These are phyloP conservation scores for Centaurea solstitialis DNA, from an alignment of 129 eudicot species.

Conservation along the genomic window DNA sequence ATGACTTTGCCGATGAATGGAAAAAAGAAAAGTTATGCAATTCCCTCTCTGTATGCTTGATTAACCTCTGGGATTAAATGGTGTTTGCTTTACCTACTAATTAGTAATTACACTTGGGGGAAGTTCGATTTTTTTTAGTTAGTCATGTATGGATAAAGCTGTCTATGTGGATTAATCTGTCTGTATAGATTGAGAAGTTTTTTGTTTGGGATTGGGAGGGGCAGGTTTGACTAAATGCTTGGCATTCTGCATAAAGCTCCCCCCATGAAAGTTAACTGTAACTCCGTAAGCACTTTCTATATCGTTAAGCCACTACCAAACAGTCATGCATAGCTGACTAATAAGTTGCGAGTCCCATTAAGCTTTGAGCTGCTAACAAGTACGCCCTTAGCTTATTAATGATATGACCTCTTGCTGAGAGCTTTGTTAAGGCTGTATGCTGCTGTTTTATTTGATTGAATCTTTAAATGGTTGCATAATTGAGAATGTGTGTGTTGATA, in stretches of 20 bases:
- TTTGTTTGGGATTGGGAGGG: background rate
- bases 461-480: background rate
- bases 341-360: background rate
- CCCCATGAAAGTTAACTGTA: background rate
- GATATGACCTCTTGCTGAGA: background rate
- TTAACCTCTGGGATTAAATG: too few species aligned
- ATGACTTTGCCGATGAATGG: too few species aligned
- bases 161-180: background rate
- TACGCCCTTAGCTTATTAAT: background rate
- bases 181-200: background rate
- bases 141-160: background rate
- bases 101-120: too few species aligned
- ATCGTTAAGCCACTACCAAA: background rate
- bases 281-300: too few species aligned
- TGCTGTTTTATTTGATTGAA: background rate
- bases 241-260: background rate
- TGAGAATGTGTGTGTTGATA: background rate
- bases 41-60: too few species aligned
- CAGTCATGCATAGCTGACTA: background rate
- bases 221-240: background rate
- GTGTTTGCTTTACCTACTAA: too few species aligned
- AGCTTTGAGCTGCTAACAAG: background rate
- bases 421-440: background rate
- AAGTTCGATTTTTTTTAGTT: too few species aligned
- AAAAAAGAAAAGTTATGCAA: too few species aligned